Evolutionary conservation across 306 rosid species (phyloP).

Genomic region (Rubus parviflorus): DNA sequence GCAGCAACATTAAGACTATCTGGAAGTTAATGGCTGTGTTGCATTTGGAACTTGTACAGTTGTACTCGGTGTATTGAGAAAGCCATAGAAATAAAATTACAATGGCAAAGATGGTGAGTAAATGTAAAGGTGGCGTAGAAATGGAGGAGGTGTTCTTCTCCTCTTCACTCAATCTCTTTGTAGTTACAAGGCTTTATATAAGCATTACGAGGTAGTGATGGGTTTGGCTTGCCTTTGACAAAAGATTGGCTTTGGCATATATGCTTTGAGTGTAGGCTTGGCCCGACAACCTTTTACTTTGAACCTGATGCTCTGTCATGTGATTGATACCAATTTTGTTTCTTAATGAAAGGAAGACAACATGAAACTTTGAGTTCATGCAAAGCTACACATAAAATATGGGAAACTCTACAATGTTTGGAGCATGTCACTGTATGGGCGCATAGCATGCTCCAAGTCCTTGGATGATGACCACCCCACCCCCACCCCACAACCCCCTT

Average conservation of each 20-base stretch:
- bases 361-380: background rate
- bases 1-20: conserved; percentile 48
- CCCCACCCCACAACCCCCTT: too few relatives aligned
- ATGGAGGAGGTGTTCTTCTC: conserved; percentile 42
- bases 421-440: too few relatives aligned
- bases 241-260: conserved; percentile 55
- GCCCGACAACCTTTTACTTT: conserved; percentile 24
- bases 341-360: conserved; percentile 6
- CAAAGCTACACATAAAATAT: background rate
- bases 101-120: conserved; percentile 60
- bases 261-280: conserved; percentile 70
- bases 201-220: background rate
- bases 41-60: conserved; percentile 44
- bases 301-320: conserved; percentile 40
- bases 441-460: too few relatives aligned
- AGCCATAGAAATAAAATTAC: conserved; percentile 62
- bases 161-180: background rate
- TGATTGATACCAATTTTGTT: conserved; percentile 26
- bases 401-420: too few relatives aligned
- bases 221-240: conserved; percentile 33
- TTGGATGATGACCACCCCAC: too few relatives aligned
- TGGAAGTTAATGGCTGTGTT: conserved; percentile 45
- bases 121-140: conserved; percentile 58
- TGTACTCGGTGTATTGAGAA: conserved; percentile 49
- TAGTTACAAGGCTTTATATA: conserved; percentile 1